Base-by-base conservation (phyloP, 2,329 filamentous ascomycete species). In the Ophiostoma australiae region DNA sequence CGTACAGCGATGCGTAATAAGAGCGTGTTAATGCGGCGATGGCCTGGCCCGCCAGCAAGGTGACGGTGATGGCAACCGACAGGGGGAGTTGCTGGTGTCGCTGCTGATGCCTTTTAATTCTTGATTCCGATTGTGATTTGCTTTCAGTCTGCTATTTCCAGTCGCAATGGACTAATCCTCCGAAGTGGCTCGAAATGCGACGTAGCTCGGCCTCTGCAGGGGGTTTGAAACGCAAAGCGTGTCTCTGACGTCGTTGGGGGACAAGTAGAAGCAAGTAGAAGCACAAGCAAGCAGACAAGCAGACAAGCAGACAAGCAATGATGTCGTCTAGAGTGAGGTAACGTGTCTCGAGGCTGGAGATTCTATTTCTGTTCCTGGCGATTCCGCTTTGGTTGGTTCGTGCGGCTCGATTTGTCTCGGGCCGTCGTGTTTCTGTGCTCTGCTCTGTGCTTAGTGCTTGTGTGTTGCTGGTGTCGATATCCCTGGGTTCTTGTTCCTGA, bases 181-280 rank as follows among this genome's bases (percentile, higher is more conserved):
- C n/a, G n/a, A 27, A 17, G 52, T 23, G 48, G 44, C 5, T 55
- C 48, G 17, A 27, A 68, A 70, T 70, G 69, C 63, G 44, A 41
- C 33, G 15, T 52, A 55, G 63, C 69, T 70, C n/a, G 61, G 39
- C 67, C 31, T 37, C 31, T 31, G 39, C 61, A 31, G 41, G 31
- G 31, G 68, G n/a, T 44, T 68, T 70, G 63, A 70, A 70, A 70
- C 63, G 23, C 65, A 67, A 58, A 48, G 63, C 33, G n/a, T 44
- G 13, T 58, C 69, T 61, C 63, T 68, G 65, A 70, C 69, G 63
- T 67, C 69, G 44, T 70, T 68, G 63, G 7, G 52, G 65, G 67
- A 67, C 69, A 35, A 13, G 37, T 0, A 39, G 37, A 39, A 31
- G 69, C 44, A 48, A 48, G 41, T 15, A 55, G 13, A n/a, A n/a